phyloP scores from a whole-genome alignment of 352 stramenopile species.

The Phytophthora ohioensis region DNA sequence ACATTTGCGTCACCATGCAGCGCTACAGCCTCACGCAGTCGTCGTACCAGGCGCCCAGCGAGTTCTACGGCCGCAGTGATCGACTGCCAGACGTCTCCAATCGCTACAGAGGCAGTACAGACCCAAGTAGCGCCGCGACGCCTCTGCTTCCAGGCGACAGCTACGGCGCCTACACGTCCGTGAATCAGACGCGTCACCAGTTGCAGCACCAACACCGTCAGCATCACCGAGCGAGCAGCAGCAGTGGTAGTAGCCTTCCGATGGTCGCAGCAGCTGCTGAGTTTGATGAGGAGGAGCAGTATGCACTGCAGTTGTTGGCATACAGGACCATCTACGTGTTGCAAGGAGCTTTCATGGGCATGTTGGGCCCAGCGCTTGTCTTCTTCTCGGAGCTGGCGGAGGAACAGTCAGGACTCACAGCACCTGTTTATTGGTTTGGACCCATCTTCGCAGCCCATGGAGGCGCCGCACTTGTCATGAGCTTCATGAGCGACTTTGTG shows the following conservation, averaged over 20 bases:
- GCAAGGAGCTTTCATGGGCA: conserved; percentile 71
- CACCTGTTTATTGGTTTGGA: conserved; percentile 71
- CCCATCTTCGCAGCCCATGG: conserved; percentile 81
- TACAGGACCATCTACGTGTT: conserved; percentile 78
- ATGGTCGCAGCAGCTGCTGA: conserved; percentile 26
- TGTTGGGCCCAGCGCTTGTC: conserved; percentile 68
- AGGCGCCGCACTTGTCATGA: conserved; percentile 75
- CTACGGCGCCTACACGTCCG: conserved; percentile 34
- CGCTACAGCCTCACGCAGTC: conserved; percentile 33
- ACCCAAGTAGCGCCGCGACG: conserved; percentile 5
- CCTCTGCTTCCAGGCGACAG: conserved; percentile 20
- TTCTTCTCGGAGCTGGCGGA: conserved; percentile 69
- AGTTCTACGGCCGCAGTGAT: conserved; percentile 31
- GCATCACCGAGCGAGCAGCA: conserved; percentile 39
- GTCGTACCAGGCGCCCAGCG: conserved; percentile 28
- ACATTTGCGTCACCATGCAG: conserved; percentile 21
- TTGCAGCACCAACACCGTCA: conserved; percentile 40
- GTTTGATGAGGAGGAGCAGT: conserved; percentile 54
- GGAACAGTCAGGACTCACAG: conserved; percentile 46
- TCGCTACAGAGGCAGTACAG: conserved; percentile 26
- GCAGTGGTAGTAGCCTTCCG: conserved; percentile 34
- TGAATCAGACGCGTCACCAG: conserved; percentile 31
- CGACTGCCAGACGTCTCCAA: conserved; percentile 24
- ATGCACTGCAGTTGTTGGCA: conserved; percentile 66
- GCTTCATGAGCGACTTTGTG: conserved; percentile 83